Evolutionary conservation across 257 asterid species (phyloP), one percentile per base, ranked within the genome.

Genomic region (Nyctanthes arbortristis): DNA sequence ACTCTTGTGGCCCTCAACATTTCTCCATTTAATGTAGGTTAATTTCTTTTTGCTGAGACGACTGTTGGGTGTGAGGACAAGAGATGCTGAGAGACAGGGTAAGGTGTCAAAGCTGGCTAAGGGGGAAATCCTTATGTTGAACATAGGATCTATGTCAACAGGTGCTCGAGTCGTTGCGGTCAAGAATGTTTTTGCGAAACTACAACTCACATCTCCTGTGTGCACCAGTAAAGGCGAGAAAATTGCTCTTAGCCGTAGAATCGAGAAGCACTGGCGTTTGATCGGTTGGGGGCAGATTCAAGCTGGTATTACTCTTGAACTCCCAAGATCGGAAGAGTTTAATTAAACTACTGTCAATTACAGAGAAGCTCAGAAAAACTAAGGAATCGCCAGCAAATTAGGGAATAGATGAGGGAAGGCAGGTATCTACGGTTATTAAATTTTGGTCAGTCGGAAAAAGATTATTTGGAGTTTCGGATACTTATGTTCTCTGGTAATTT

Each of bases 201-300:
- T 93, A 62, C 99, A 93, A 68, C 88, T 93, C 34, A 93, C 99
- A 0, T 89, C 97, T 31, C 99, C 99, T 0, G 99, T 93, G 67
- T 93, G 99, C 85, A 93, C 99, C 45, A 91, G 97, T 81, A 85
- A 83, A 70, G 96, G 96, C 0, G 99, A 93, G 77, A 93, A 91
- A 28, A 87, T 91, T 35, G 99, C 99, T 0, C 83, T 93, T 33
- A 93, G 99, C 74, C 79, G 99, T n/a, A 85, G 99, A 71, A 91
- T 93, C 2, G 99, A 93, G 72, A 89, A 95, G 91, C 97, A 94
- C 63, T 94, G 97, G 99, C 97, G 99, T 67, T 88, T 94, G 61
- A 94, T 94, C 29, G 99, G 99, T 10, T 94, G 99, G 99, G 99
- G 99, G 65, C 90, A 86, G 59, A 94, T 94, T 63, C 96, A 88